phyloP scores from a whole-genome alignment of 805 yeast genomes.

The Schizosaccharomyces japonicus region DNA sequence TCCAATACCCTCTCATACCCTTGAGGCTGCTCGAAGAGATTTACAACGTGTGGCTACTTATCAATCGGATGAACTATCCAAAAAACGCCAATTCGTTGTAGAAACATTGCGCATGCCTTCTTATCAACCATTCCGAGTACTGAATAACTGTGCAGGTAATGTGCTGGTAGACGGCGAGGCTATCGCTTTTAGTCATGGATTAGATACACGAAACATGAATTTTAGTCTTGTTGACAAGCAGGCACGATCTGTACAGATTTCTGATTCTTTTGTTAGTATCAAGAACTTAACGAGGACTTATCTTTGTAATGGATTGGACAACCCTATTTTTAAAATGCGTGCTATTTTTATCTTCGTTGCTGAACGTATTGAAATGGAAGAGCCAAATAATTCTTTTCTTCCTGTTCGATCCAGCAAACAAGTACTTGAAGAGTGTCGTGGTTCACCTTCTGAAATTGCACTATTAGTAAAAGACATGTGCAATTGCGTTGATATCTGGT shows the following conservation, averaged over 20 bases:
- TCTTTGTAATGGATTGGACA: conserved; percentile 28
- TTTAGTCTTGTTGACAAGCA: neutral
- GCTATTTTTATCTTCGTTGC: conserved; percentile 41
- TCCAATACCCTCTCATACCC: neutral
- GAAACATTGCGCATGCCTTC: neutral
- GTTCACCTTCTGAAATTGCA: conserved; percentile 48
- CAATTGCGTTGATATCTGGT: conserved; percentile 40
- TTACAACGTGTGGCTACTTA: neutral
- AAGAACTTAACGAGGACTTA: conserved; percentile 11
- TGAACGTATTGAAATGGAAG: conserved; percentile 25
- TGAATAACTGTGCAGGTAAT: neutral
- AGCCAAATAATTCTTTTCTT: neutral
- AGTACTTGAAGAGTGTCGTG: conserved; percentile 20
- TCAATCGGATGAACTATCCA: neutral
- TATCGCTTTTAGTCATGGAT: neutral
- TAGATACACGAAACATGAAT: neutral
- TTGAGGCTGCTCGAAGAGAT: neutral
- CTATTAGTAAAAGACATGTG: conserved; percentile 54
- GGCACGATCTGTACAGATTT: neutral
- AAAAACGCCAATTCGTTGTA: neutral
- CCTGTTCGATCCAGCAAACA: neutral
- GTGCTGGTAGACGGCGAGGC: conserved; percentile 1
- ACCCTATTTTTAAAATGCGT: conserved; percentile 35
- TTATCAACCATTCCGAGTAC: neutral
- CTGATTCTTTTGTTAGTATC: neutral